Base-by-base conservation (phyloP, 108 stramenopile genomes). In the Fistulifera solaris region DNA sequence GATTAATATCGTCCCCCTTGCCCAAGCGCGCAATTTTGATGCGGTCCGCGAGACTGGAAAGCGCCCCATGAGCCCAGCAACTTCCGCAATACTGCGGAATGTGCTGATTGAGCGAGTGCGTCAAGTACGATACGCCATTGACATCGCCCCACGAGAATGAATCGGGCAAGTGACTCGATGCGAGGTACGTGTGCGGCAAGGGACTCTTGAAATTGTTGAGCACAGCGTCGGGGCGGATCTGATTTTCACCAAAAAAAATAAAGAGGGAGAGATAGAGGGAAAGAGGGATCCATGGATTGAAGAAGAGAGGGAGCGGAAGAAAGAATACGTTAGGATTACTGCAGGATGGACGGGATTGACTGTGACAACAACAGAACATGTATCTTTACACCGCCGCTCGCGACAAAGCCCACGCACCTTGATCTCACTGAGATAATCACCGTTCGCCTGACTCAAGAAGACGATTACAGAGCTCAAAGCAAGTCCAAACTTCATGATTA, bases 61-160 rank as follows among this genome's bases (percentile, higher is more conserved):
- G 65, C 48, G 93, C 77, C 3, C 89, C 87, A 60, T 95, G 71
- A 6, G 87, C 87, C 87, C 88, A 94, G 67, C 92, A 94, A n/a
- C 56, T 57, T 13, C 56, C 56, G 24, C 58, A 59, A 48, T 59
- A 72, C 27, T 75, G 71, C 39, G 93, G 95, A 61, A 96, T 87
- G 72, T 95, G 93, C 55, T 97, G 96, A 64, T 95, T 97, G 43
- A 93, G 69, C 22, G 52, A 51, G 22, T 77, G 76, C 31, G 92
- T 94, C 41, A 89, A 59, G 67, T 91, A 95, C 53, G 68, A 71
- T 27, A 55, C 75, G 26, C 87, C 85, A 57, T 84, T 68, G 44
- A 91, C 76, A 59, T 94, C 76, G 49, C 75, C 76, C 94, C 94
- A 95, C 48, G 63, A 65, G 49, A 79, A 89, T 8, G 48, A 28